Conservation (phyloP, 2,329 filamentous ascomycete species). For the Fusarium foetens region DNA sequence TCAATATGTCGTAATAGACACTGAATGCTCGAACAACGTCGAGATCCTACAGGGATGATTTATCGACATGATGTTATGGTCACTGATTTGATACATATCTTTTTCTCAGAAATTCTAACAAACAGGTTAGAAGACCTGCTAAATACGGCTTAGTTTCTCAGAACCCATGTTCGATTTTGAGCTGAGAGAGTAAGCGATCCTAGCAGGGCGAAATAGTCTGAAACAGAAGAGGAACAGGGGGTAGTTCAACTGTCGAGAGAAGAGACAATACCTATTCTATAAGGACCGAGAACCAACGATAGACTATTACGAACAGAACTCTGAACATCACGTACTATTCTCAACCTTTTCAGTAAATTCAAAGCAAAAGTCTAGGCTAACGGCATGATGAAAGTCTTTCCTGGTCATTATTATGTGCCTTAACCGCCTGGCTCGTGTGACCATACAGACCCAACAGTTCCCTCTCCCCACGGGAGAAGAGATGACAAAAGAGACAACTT, state of each 20-base stretch:
- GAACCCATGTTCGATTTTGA: constrained; percentile 2
- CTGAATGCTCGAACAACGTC: too few relatives aligned
- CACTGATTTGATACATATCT: not conserved
- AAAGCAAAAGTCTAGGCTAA: not conserved
- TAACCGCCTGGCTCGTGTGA: not conserved
- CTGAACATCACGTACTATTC: not conserved
- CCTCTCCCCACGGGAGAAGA: constrained; percentile 35
- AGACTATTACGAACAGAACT: not conserved
- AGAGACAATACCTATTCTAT: not conserved
- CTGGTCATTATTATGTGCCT: not conserved
- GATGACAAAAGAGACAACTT: constrained; percentile 30
- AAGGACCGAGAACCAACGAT: not conserved
- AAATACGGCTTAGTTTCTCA: not conserved
- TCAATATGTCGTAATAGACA: not conserved
- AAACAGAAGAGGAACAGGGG: constrained; percentile 5
- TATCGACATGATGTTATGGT: not conserved
- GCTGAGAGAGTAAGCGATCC: constrained; percentile 7
- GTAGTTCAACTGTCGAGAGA: not conserved
- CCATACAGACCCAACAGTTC: constrained; percentile 3
- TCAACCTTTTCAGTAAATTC: not conserved
- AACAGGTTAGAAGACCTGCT: not conserved
- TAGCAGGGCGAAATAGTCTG: constrained; percentile 7
- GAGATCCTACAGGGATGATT: not conserved
- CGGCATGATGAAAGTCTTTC: not conserved
- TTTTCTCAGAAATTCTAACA: not conserved